Evolutionary conservation across 23 red algal species (phyloP).

Genomic region (Cyanidioschyzon merolae): DNA sequence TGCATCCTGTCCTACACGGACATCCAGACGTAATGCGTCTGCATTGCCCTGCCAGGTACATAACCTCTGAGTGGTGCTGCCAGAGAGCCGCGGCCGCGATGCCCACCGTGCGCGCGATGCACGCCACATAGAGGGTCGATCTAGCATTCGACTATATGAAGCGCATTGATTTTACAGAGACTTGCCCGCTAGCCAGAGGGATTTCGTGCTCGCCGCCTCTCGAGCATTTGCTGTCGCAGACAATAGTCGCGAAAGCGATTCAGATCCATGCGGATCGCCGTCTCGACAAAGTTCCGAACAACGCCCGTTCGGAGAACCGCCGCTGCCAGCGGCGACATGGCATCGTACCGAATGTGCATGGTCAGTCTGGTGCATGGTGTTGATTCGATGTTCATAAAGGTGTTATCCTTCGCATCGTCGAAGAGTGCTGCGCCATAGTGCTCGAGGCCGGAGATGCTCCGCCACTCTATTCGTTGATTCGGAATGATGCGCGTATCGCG

Average conservation of each 20-base stretch:
- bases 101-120: too few relatives aligned
- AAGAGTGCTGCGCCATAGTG: neutral
- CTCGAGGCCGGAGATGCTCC: neutral
- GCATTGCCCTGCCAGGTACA: too few relatives aligned
- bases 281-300: slow-evolving; percentile 7
- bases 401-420: neutral
- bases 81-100: too few relatives aligned
- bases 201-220: neutral
- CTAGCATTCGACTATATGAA: too few relatives aligned
- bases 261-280: neutral
- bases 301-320: neutral
- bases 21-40: too few relatives aligned
- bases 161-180: too few relatives aligned
- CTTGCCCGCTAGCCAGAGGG: too few relatives aligned
- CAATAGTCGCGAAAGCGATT: slow-evolving; percentile 9
- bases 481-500: neutral
- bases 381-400: neutral
- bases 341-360: neutral
- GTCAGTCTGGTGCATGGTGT: neutral
- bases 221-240: slow-evolving; percentile 1
- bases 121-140: too few relatives aligned
- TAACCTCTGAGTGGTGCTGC: too few relatives aligned
- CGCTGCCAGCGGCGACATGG: neutral
- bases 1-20: too few relatives aligned
- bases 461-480: neutral